Evolutionary conservation across 768 basidiomycete genomes (phyloP), one percentile per base, ranked within the genome.

Genomic region (Mycena vulgaris): DNA sequence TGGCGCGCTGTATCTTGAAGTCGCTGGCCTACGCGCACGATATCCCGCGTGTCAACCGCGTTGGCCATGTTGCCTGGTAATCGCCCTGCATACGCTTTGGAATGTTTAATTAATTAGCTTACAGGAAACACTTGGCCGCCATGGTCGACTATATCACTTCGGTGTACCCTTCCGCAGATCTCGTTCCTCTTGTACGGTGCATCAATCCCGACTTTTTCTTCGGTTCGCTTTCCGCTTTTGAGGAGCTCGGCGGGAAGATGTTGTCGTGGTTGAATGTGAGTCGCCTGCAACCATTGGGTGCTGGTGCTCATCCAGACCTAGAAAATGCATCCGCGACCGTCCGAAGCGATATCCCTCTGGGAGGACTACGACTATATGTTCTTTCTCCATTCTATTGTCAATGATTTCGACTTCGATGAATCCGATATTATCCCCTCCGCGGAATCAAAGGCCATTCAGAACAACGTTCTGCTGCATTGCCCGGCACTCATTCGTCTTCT

Each of bases 171-270:
- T 61, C 63, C 17, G 0, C 48, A 9, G 63, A 66, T 47, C 55
- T 73, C 13, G 45, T 69, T 3, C 63, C 52, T 3, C 42, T 62
- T 2, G 31, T 69, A 16, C 25, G 28, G 40, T 16, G 33, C 37
- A 66, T 69, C 53, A 73, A 73, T 28, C 71, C 71, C 19, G 71
- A 73, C 40, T 73, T 65, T 45, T 73, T 73, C 68, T 73, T 73
- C 31, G 67, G 64, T 13, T 49, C 71, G 1, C 64, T 73, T 25
- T 17, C 23, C 21, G 35, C 45, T 27, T 73, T 73, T 42, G 59
- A 69, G 5, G 23, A 48, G 8, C 1, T 37, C 3, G 71, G 71
- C 21, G 21, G 21, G 13, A 65, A 69, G 52, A 62, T 73, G 1
- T 27, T 66, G 31, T 5, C 48, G 28, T 73, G 71, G 71, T 55